Percentiles rank a stretch among this genome's conserved stretches.
These are phyloP conservation scores for Rhizoctonia solani DNA, from an alignment of 1,284 basidiomycete species.

Conservation along the genomic window DNA sequence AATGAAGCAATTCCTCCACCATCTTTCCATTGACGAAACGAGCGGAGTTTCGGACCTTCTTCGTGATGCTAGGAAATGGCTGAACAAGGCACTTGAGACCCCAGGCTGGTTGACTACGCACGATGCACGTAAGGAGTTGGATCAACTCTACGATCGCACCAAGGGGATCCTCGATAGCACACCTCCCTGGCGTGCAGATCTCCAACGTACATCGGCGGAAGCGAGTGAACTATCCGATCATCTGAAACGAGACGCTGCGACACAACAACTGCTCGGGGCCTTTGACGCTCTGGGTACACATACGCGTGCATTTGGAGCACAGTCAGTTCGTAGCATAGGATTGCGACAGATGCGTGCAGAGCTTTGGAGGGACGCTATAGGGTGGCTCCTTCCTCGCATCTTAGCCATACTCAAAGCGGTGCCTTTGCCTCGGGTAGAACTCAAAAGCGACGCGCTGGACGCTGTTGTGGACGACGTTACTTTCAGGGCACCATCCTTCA, in stretches of 20 bases:
- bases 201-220: conserved; percentile 44
- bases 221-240: conserved; percentile 45
- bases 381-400: conserved; percentile 51
- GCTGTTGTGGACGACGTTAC: conserved; percentile 49
- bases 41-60: conserved; percentile 44
- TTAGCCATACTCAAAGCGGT: conserved; percentile 47
- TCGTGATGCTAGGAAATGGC: conserved; percentile 47
- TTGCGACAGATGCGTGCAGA: conserved; percentile 38
- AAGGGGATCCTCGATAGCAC: conserved; percentile 42
- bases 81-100: conserved; percentile 48
- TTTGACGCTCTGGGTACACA: conserved; percentile 38
- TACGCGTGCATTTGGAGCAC: conserved; percentile 7
- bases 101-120: conserved; percentile 47
- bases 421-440: conserved; percentile 54
- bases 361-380: conserved; percentile 46
- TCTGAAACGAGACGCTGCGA: conserved; percentile 48
- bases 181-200: conserved; percentile 38
- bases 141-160: conserved; percentile 50
- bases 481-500: conserved; percentile 46
- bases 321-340: conserved; percentile 32
- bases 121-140: conserved; percentile 45
- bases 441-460: conserved; percentile 47
- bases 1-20: conserved; percentile 42
- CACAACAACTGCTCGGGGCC: conserved; percentile 46
- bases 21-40: conserved; percentile 43